phyloP scores from a whole-genome alignment of 306 rosid species.

The Malus orientalis region DNA sequence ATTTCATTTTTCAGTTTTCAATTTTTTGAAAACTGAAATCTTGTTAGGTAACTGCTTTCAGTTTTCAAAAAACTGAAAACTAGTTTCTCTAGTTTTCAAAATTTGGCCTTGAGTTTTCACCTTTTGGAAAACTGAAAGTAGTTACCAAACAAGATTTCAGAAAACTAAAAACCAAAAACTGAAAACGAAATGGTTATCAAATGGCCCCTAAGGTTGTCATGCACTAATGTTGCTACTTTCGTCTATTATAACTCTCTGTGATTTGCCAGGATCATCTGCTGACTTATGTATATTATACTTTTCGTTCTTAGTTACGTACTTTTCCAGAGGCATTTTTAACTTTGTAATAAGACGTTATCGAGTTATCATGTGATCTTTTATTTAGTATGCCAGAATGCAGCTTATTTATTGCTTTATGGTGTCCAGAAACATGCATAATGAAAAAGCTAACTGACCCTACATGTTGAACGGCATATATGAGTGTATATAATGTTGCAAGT shows the following conservation, averaged over 20 bases:
- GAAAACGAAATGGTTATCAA: no score
- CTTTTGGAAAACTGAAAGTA: no score
- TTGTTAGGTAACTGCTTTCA: no score
- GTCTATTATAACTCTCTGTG: neutral
- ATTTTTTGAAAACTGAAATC: no score
- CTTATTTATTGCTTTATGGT: neutral
- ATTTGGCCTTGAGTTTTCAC: no score
- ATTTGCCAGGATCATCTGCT: neutral
- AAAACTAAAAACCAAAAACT: no score
- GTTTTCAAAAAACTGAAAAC: no score
- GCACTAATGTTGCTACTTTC: neutral
- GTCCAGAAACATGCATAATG: neutral
- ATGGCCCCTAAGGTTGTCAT: no score
- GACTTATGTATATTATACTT: neutral
- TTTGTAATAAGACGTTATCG: neutral
- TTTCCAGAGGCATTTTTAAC: neutral
- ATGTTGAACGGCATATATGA: neutral
- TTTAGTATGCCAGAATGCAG: neutral
- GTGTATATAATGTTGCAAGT: constrained; percentile 2
- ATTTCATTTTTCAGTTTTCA: no score
- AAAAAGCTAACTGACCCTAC: neutral
- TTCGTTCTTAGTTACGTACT: neutral
- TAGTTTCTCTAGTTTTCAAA: no score
- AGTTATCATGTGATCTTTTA: neutral
- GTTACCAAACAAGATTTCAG: no score